Base-by-base conservation (phyloP, 441 rosid genomes). In the Pelargonium australe region DNA sequence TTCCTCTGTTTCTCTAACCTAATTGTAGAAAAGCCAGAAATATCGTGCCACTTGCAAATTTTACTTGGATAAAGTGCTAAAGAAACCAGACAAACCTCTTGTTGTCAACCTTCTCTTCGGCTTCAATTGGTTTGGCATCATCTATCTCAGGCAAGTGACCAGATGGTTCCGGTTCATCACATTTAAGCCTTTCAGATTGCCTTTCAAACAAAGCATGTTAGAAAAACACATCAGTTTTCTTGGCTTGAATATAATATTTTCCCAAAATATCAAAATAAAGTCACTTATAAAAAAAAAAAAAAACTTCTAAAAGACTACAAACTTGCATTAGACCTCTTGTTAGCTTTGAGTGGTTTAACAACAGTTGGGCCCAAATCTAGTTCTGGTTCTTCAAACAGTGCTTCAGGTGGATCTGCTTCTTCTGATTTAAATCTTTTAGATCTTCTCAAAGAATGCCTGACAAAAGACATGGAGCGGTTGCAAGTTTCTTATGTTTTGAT, bases 171-270 rank as follows among this genome's bases (percentile, higher is more conserved):
- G 64, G 74, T 67, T 40, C 71, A 58, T 68, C 72, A 75, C 80
- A 40, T 69, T 25, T 68, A 67, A 47, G 49, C 63, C 76, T 73
- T 17, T 76, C 55, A 65, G 82, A 75, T 67, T 65, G 83, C 73
- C 81, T 81, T 82, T 75, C 57, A 57, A 20, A 63, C 64, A 73
- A 63, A 34, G 65, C 51, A 86, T 76, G 79, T 64, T 66, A 72
- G 41, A 68, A 20, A 73, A 67, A 40, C 55, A 47, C 14, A 34
- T 34, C 37, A 34, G 55, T 47, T 47, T 12, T 47, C 13, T 47
- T 10, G 1, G n/a, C 14, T 1, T 13, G 4, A 10, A 47, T 12
- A 47, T 47, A 47, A 8, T 47, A 12, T 12, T 47, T 47, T 10
- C n/a, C 14, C 12, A 47, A 47, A 12, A 47, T 47, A 13, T 47